phyloP scores from a whole-genome alignment of 2,329 filamentous ascomycete genomes.

The Ceratocystis lukuohia region DNA sequence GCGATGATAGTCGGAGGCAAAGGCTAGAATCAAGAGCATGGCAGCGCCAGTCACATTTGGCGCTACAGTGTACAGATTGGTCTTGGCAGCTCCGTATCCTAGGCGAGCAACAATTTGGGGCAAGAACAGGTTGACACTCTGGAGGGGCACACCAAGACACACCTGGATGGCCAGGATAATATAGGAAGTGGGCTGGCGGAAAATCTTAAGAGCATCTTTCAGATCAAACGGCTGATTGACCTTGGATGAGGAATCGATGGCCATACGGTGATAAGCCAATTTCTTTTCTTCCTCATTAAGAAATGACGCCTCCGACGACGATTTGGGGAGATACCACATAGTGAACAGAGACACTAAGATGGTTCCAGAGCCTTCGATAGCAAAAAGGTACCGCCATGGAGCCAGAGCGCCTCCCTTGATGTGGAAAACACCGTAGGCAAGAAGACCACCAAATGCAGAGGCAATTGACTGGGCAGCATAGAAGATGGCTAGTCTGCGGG shows the following conservation, averaged over 20 bases:
- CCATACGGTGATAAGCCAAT: slow-evolving; percentile 60
- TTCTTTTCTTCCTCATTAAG: slow-evolving; percentile 51
- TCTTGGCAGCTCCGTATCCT: slow-evolving; percentile 39
- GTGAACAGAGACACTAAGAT: slow-evolving; percentile 50
- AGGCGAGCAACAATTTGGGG: slow-evolving; percentile 42
- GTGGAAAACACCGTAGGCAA: slow-evolving; percentile 37
- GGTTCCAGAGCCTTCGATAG: slow-evolving; percentile 44
- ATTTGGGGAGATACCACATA: slow-evolving; percentile 54
- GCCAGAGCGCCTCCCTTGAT: slow-evolving; percentile 29
- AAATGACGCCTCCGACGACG: slow-evolving; percentile 50
- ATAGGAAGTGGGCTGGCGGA: slow-evolving; percentile 37
- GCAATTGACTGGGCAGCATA: slow-evolving; percentile 66
- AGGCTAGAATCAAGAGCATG: slow-evolving; percentile 60
- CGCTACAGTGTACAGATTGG: slow-evolving; percentile 70
- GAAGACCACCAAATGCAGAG: slow-evolving; percentile 38
- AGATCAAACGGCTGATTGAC: slow-evolving; percentile 41
- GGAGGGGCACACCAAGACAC: slow-evolving; percentile 46
- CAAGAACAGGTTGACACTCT: slow-evolving; percentile 41
- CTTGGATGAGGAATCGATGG: slow-evolving; percentile 56
- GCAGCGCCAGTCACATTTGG: slow-evolving; percentile 63
- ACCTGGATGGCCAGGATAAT: slow-evolving; percentile 41
- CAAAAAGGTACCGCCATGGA: slow-evolving; percentile 38
- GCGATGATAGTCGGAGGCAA: slow-evolving; percentile 52
- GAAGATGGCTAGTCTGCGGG: slow-evolving; percentile 45
- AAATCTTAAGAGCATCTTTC: slow-evolving; percentile 38